Evolutionary conservation across 352 stramenopile genomes (phyloP).

Genomic region (Globisporangium solare): DNA sequence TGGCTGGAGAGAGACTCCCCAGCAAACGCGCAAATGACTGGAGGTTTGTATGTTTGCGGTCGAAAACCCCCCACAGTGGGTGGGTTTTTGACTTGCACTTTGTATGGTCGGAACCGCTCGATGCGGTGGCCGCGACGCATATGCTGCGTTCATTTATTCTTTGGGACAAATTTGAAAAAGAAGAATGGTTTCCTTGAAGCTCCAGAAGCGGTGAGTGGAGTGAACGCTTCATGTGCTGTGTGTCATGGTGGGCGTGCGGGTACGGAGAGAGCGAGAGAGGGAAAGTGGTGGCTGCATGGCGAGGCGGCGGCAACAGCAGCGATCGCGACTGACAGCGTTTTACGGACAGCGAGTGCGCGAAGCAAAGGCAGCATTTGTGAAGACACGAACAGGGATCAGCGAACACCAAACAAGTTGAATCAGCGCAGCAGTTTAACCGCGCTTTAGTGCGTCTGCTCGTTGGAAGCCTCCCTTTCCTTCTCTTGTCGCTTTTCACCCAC

Average conservation of each 20-base stretch:
- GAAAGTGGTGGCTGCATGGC: neutral
- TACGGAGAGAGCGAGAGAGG: neutral
- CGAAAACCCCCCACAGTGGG: constrained; percentile 3
- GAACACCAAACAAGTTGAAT: neutral
- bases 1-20: constrained; percentile 14
- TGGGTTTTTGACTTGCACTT: constrained; percentile 14
- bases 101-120: constrained; percentile 9
- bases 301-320: neutral
- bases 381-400: constrained; percentile 4
- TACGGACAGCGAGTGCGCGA: neutral
- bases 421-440: neutral
- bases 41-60: neutral
- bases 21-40: neutral
- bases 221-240: neutral
- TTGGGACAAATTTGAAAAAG: constrained; percentile 81
- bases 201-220: constrained; percentile 83
- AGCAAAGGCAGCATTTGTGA: neutral
- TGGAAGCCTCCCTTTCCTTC: neutral
- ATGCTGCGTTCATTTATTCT: constrained; percentile 48
- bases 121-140: neutral
- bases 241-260: neutral
- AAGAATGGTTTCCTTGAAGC: constrained; percentile 89
- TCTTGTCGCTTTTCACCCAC: no score
- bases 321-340: no score
- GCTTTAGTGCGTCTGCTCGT: neutral